Percentiles rank a stretch among this genome's conserved stretches.
Evolutionary conservation across 2,329 filamentous ascomycete species (phyloP).

Genomic region (Diplodia scrobiculata): DNA sequence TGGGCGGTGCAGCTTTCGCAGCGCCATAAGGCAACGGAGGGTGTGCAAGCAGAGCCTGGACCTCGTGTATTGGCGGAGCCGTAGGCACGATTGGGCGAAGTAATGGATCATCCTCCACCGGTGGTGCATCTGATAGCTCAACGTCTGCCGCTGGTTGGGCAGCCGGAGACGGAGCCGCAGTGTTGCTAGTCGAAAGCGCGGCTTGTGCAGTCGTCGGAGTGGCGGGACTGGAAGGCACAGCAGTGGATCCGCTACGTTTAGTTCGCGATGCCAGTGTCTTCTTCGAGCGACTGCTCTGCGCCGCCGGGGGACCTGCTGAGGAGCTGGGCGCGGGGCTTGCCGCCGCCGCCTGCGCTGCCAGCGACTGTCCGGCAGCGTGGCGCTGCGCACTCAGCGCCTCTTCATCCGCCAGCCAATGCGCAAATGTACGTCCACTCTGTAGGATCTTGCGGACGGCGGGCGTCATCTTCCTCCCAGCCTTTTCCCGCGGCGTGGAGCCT

Average conservation of each 20-base stretch:
- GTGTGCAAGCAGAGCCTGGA: conserved; percentile 64
- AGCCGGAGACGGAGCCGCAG: conserved; percentile 30
- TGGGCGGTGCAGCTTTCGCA: conserved; percentile 52
- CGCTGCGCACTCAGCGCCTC: conserved; percentile 57
- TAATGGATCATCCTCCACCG: conserved; percentile 53
- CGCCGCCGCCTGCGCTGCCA: conserved; percentile 24
- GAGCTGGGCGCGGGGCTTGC: conserved; percentile 31
- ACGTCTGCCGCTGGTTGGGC: neutral
- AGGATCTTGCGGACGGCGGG: conserved; percentile 71
- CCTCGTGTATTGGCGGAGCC: conserved; percentile 61
- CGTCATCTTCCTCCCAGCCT: conserved; percentile 59
- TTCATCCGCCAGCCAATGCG: conserved; percentile 79
- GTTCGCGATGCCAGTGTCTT: conserved; percentile 17
- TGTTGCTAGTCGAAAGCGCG: conserved; percentile 32
- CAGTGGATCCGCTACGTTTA: conserved; percentile 16
- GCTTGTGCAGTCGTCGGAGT: conserved; percentile 29
- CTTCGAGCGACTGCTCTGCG: conserved; percentile 13
- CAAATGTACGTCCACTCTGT: conserved; percentile 78
- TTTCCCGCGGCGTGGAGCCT: conserved; percentile 43
- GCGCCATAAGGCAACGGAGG: conserved; percentile 70
- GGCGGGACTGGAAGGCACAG: conserved; percentile 3
- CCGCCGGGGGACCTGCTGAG: neutral
- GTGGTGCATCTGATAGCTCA: conserved; percentile 3
- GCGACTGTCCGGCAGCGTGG: conserved; percentile 23
- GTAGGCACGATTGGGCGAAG: conserved; percentile 61